Evolutionary conservation across 2,329 filamentous ascomycete genomes (phyloP).

Genomic region (Dactylellina drechsleri): DNA sequence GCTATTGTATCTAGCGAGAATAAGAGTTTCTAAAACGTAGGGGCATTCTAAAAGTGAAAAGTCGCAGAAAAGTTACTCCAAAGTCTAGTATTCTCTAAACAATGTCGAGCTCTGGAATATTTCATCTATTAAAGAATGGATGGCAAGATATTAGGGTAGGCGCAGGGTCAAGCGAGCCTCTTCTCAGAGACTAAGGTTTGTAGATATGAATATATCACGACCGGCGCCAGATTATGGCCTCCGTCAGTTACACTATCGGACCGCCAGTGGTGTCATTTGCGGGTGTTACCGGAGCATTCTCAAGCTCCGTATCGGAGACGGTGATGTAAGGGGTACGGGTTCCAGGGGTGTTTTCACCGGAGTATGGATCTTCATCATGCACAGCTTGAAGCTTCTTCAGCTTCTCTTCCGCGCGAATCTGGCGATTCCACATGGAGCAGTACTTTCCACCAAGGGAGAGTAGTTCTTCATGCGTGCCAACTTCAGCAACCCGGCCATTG

Average conservation of each 20-base stretch:
- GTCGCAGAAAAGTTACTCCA: background rate
- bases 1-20: background rate
- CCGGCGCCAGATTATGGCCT: conserved; percentile 35
- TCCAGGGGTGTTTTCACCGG: conserved; percentile 51
- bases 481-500: conserved; percentile 79
- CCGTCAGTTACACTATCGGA: conserved; percentile 38
- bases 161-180: background rate
- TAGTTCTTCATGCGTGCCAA: conserved; percentile 81
- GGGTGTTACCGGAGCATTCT: conserved; percentile 22
- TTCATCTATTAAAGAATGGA: background rate
- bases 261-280: conserved; percentile 44
- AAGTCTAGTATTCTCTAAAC: conserved; percentile 41
- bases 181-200: conserved; percentile 38
- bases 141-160: background rate
- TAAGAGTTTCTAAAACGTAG: background rate
- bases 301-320: conserved; percentile 44
- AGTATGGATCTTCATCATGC: conserved; percentile 50
- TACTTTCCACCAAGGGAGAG: conserved; percentile 77
- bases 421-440: conserved; percentile 87
- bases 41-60: conserved; percentile 10
- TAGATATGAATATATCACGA: conserved; percentile 13
- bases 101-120: background rate
- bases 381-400: conserved; percentile 55
- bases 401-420: conserved; percentile 75
- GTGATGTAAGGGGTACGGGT: conserved; percentile 45